phyloP scores from a whole-genome alignment of 1,284 basidiomycete species.

The Baeospora myosura region DNA sequence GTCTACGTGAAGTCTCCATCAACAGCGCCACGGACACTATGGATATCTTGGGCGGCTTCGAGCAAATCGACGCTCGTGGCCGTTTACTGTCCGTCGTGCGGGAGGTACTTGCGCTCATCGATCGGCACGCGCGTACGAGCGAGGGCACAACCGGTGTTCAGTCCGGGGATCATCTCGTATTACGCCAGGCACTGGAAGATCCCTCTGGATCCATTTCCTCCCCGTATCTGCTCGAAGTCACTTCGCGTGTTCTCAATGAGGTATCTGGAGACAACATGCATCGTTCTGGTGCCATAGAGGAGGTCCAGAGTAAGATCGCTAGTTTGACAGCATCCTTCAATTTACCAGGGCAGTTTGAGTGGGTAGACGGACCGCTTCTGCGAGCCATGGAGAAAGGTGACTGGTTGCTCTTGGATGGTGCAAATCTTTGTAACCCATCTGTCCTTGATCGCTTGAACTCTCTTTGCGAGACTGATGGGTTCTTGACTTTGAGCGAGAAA shows the following conservation, averaged over 20 bases:
- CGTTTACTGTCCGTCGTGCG: conserved; percentile 33
- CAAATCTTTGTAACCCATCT: conserved; percentile 92
- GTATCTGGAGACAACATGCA: neutral
- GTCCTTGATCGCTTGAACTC: conserved; percentile 97
- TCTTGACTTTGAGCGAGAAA: conserved; percentile 81
- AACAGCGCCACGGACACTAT: conserved; percentile 89
- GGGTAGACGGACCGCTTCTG: conserved; percentile 95
- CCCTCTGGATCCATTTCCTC: neutral
- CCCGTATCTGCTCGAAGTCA: conserved; percentile 7
- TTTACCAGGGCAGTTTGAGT: conserved; percentile 70
- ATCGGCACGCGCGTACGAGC: conserved; percentile 31
- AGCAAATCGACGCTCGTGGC: conserved; percentile 67
- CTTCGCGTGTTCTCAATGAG: neutral
- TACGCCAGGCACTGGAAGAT: neutral
- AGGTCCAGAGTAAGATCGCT: neutral
- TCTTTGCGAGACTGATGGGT: conserved; percentile 84
- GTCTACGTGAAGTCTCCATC: conserved; percentile 71
- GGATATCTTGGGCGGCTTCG: conserved; percentile 93
- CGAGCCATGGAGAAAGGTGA: conserved; percentile 80
- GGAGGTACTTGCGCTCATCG: conserved; percentile 32
- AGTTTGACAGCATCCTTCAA: conserved; percentile 2
- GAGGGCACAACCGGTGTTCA: conserved; percentile 26
- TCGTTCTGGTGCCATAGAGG: neutral
- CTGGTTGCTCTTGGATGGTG: conserved; percentile 90
- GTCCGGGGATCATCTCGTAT: neutral